These are phyloP conservation scores for Boletus subluridellus DNA, from an alignment of 1,284 basidiomycete species.

Conservation along the genomic window DNA sequence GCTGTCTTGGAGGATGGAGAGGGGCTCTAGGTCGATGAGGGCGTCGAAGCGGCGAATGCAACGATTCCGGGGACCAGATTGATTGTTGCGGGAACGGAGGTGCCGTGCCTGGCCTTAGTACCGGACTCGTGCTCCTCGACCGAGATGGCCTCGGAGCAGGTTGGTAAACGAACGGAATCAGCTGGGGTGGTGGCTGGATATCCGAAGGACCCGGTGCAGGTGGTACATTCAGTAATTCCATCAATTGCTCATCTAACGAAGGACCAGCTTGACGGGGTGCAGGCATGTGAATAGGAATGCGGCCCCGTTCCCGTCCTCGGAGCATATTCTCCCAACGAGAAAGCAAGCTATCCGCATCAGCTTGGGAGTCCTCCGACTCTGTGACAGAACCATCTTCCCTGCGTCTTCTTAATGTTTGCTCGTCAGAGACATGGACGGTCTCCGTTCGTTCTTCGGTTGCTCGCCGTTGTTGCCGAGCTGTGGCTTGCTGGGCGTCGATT, in stretches of 20 bases:
- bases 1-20: background rate
- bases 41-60: constrained; percentile 15
- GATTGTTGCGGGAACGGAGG: constrained; percentile 22
- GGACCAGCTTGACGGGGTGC: constrained; percentile 42
- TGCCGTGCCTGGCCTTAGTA: constrained; percentile 17
- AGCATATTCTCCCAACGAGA: constrained; percentile 24
- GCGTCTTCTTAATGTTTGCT: constrained; percentile 1
- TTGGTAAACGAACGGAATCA: constrained; percentile 54
- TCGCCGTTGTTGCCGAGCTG: constrained; percentile 4
- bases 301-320: constrained; percentile 20
- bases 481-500: constrained; percentile 6
- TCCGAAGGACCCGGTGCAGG: constrained; percentile 38
- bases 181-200: constrained; percentile 49
- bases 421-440: constrained; percentile 13
- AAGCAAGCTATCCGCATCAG: constrained; percentile 29
- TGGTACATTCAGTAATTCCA: constrained; percentile 52
- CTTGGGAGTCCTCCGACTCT: constrained; percentile 27
- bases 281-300: constrained; percentile 40
- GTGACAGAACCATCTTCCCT: constrained; percentile 22
- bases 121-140: constrained; percentile 45
- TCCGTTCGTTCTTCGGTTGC: constrained; percentile 18
- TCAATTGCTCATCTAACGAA: constrained; percentile 55
- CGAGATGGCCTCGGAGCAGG: constrained; percentile 42
- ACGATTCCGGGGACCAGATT: constrained; percentile 22
- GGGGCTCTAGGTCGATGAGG: constrained; percentile 11